Evolutionary conservation across 768 basidiomycete species (phyloP), one percentile per base, ranked within the genome.

Genomic region (Pleurotus eryngii): DNA sequence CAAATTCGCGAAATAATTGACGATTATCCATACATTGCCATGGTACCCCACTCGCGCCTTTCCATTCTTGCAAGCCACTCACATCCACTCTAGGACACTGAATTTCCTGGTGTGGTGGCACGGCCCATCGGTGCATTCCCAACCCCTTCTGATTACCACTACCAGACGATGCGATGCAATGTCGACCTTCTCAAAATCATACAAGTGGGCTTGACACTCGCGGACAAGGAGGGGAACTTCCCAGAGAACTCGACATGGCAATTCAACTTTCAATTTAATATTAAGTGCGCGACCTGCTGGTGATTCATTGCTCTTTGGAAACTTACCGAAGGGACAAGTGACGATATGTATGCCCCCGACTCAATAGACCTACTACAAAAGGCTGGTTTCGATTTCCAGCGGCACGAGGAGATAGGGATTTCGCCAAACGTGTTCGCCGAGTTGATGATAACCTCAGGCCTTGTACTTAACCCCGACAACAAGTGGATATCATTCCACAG

Each of bases 111-210:
- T 7, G 95, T 98, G 43, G 97, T 99, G 56, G 97, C 96, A 3
- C 84, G 97, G 17, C 97, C 97, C 2, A 96, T 99, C 65, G 97
- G 97, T 4, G 79, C 86, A 35, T 98, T 98, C 80, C 94, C 93
- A 71, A 95, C 95, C 0, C 93, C 94, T 9, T 94, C 94, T 18
- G 97, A 99, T 74, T 98, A 98, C 68, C 96, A 98, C 73, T 99
- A 98, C 73, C 97, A 99, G 73, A 99, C 97, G 2, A 96, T 99
- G 90, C 88, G 97, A 59, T 97, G 95, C 76, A 99, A 99, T 73
- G 97, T 98, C 66, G 97, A 99, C 80, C 78, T 98, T 49, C 81
- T 99, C 63, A 94, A 93, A 76, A 91, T 98, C 74, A 98, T 99
- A 50, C 97, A 99, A 75, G 86, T 98, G 59, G 97, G 97, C 4